Evolutionary conservation across 1,284 basidiomycete species (phyloP), one percentile per base, ranked within the genome.

Genomic region (Stygiomarasmius scandens): DNA sequence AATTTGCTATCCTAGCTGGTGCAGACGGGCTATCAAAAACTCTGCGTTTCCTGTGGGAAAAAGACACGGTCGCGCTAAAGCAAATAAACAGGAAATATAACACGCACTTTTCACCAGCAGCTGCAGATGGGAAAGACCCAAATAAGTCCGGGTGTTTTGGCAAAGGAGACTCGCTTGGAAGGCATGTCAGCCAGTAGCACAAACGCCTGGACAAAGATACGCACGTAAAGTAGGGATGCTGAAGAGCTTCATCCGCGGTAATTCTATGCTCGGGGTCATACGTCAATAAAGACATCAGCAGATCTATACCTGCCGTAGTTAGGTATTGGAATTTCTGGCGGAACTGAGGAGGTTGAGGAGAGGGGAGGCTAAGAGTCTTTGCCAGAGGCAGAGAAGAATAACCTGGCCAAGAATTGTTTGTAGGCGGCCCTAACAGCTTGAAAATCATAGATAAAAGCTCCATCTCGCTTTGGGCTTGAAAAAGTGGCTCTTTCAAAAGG

Each of bases 61-160:
- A 46, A 46, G 24, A 32, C 36, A 36, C 49, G 51, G 38, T 38
- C 32, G 52, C 19, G 56, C 47, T 4, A 48, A 53, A 22, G 32
- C 50, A 20, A 6, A 49, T n/a, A 41, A 29, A 16, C 5, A 53
- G 41, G 46, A 20, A 8, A 47, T 27, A 48, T 32, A 41, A 34
- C 2, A 80, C 88, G 58, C 66, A 95, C 94, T 89, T 93, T 75
- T 99, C 97, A 22, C 97, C 97, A 2, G 95, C 95, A n/a, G 97
- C 97, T 20, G 91, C 85, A 43, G 93, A 96, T 16, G 97, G 97
- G 73, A 99, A 99, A 1, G 93, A 96, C 1, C 93, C 87, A 73
- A 99, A 99, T 54, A 96, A 77, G 68, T 98, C 95, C n/a, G 95
- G 94, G 71, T 99, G 96, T 67, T 99, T 98, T 0, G 97, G 96